Percentiles rank a stretch among this genome's conserved stretches.
Conservation (phyloP, 345 rosid species). For the Eucalyptus brandiana region DNA sequence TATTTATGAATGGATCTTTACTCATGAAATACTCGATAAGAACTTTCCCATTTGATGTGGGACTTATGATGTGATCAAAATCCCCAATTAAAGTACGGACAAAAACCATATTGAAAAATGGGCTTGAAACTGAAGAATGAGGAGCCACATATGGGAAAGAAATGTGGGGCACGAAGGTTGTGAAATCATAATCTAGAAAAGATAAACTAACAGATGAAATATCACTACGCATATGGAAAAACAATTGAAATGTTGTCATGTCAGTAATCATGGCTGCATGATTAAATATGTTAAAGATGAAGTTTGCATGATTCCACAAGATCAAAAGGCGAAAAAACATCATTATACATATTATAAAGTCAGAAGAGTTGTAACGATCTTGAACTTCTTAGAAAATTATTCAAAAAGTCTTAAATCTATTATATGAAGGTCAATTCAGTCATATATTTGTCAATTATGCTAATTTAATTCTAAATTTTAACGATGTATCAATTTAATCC, state of each 20-base stretch:
- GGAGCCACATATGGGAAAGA: neutral
- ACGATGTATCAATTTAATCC: no score
- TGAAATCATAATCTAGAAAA: neutral
- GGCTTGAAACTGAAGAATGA: neutral
- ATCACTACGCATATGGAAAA: no score
- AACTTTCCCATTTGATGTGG: rapidly evolving
- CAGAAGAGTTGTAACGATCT: neutral
- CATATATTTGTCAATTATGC: rapidly evolving
- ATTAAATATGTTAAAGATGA: neutral
- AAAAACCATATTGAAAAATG: neutral
- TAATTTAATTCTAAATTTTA: no score
- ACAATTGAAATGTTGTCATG: neutral
- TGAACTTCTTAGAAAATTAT: neutral
- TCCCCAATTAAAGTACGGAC: neutral
- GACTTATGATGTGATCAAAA: neutral
- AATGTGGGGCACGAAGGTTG: neutral
- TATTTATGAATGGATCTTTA: neutral
- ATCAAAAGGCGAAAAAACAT: neutral
- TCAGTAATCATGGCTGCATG: neutral
- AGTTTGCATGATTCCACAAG: neutral
- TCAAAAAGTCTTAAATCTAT: no score
- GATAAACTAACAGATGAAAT: neutral
- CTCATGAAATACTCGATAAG: neutral
- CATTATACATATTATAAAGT: neutral
- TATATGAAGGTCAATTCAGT: no score